These are phyloP conservation scores for Quillaja saponaria DNA, from an alignment of 306 rosid genomes.

Conservation along the genomic window DNA sequence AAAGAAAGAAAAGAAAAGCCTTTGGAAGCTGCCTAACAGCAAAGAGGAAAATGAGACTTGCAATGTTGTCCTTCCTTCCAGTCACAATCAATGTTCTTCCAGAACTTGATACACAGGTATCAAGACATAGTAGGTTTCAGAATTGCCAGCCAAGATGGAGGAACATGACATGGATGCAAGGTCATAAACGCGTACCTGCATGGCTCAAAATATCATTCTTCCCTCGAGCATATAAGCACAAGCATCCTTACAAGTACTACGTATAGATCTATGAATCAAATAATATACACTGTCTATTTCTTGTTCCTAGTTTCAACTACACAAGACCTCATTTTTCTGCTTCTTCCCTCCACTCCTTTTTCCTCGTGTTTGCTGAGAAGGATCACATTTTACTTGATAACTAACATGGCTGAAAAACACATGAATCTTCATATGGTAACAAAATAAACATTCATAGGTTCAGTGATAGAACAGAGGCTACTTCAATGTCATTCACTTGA, in stretches of 20 bases:
- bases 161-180: conserved; percentile 87
- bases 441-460: too few species aligned
- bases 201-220: conserved; percentile 33
- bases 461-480: too few species aligned
- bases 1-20: not conserved
- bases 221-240: conserved; percentile 21
- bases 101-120: conserved; percentile 78
- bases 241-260: conserved; percentile 5
- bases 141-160: conserved; percentile 83
- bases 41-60: conserved; percentile 44
- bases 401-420: too few species aligned
- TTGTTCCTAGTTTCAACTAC: conserved; percentile 11
- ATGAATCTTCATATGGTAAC: too few species aligned
- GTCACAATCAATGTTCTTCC: conserved; percentile 71
- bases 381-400: too few species aligned
- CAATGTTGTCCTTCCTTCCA: conserved; percentile 93
- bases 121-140: conserved; percentile 79
- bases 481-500: too few species aligned
- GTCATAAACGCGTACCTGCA: conserved; percentile 92
- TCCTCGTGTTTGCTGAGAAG: not conserved
- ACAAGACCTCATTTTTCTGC: not conserved
- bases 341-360: not conserved
- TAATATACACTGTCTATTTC: conserved; percentile 14
- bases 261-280: conserved; percentile 29
- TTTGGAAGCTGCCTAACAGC: not conserved